A percentile compares a stretch with the other conserved stretches of the same genome.
These are phyloP conservation scores for Prunus fruticosa DNA, from an alignment of 306 rosid species.

Conservation along the genomic window DNA sequence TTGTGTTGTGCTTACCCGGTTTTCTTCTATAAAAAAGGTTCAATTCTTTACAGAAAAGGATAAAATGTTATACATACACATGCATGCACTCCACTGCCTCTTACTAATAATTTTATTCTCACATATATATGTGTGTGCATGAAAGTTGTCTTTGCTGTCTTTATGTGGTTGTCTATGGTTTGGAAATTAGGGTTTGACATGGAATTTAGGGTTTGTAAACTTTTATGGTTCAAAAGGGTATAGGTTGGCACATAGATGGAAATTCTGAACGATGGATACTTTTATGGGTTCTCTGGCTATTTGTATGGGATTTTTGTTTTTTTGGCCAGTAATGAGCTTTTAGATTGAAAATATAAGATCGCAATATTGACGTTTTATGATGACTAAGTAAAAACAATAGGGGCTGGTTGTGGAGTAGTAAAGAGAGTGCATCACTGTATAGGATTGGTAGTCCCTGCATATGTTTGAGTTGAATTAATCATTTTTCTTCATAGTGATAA, in stretches of 20 bases:
- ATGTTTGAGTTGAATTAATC: no score
- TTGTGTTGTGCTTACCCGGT: not conserved
- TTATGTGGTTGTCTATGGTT: not conserved
- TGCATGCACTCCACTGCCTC: not conserved
- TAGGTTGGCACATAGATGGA: not conserved
- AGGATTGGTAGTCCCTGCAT: no score
- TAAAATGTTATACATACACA: not conserved
- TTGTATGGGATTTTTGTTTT: not conserved
- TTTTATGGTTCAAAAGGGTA: not conserved
- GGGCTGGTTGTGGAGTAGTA: no score
- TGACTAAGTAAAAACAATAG: no score
- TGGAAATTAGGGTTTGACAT: not conserved
- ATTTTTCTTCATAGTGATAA: no score
- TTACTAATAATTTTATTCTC: not conserved
- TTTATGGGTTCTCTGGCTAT: not conserved
- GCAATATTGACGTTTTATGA: no score
- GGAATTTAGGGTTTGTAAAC: not conserved
- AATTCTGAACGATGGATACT: not conserved
- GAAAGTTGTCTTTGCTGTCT: not conserved
- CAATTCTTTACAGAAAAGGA: not conserved
- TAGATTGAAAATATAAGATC: no score
- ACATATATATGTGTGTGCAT: not conserved
- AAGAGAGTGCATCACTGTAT: no score
- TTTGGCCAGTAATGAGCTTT: not conserved
- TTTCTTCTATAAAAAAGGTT: not conserved